A percentile compares a stretch with the other conserved stretches of the same genome.
Conservation (phyloP, 2,329 filamentous ascomycete species). For the Cladosporium cucumerinum region DNA sequence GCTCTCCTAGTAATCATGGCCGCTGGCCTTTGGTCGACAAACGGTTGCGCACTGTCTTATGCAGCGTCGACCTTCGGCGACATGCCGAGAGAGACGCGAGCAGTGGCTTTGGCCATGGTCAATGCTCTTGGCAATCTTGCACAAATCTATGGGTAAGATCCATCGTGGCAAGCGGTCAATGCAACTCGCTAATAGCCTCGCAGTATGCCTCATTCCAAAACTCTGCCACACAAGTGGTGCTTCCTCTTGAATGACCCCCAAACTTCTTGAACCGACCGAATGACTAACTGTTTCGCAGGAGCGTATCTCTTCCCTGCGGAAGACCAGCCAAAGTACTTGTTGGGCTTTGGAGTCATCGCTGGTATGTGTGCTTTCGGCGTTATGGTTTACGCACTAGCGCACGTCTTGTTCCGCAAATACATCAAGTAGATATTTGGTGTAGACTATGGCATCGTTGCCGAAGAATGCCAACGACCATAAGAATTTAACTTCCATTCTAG, state of each 20-base stretch:
- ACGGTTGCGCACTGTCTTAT: conserved; percentile 51
- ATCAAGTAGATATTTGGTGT: neutral
- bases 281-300: neutral
- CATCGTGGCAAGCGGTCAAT: neutral
- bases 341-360: conserved; percentile 37
- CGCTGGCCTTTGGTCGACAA: conserved; percentile 53
- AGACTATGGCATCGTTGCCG: neutral
- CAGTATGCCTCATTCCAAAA: neutral
- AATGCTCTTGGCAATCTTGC: conserved; percentile 55
- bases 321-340: conserved; percentile 50
- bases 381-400: conserved; percentile 4
- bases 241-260: neutral
- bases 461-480: neutral
- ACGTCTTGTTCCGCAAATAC: conserved; percentile 11
- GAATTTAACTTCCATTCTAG: neutral
- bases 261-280: no score
- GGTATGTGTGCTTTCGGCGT: conserved; percentile 14
- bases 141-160: conserved; percentile 49
- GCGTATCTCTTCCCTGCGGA: conserved; percentile 50
- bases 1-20: conserved; percentile 56
- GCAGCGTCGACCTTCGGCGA: conserved; percentile 51
- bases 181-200: neutral
- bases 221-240: neutral
- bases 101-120: conserved; percentile 51
- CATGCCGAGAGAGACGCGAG: conserved; percentile 50